Base-by-base conservation (phyloP, 768 basidiomycete species). In the Candolleomyces aberdarensis region DNA sequence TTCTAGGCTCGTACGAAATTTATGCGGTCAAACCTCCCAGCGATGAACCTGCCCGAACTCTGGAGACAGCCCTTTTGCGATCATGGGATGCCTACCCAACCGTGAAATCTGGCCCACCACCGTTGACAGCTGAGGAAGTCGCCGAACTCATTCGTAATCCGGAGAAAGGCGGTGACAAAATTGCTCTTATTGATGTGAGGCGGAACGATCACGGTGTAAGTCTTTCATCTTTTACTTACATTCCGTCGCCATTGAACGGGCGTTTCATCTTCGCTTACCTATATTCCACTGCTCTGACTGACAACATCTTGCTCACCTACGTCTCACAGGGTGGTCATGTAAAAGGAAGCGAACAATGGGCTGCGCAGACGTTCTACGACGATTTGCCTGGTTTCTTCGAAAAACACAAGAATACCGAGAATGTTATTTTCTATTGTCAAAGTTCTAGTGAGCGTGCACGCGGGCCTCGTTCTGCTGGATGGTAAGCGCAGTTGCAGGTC, bases 11-110 rank as follows among this genome's bases (percentile, higher is more conserved):
- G 3, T 85, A 75, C 68, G 77, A 78, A 53, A 78, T 85, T 20
- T 78, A 76, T 40, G 81, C 80, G 3, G 54, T 65, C 17, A 85
- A 84, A 61, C 62, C 69, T 13, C 14, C 41, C 1, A 40, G 15
- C n/a, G 54, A 59, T 3, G 62, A 62, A 1, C 56, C 43, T 5
- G 32, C 17, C 26, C 59, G 52, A 55, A 52, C 40, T 43, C 54
- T 62, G 20, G n/a, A 74, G 5, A 69, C 69, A 2, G 66, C 69
- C n/a, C 74, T 85, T 39, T 66, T 71, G 15, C 72, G 72, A 3
- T 85, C 81, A 81, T 84, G 81, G 83, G 79, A 84, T 57, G 83
- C 82, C 0, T 85, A 81, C 64, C 85, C 85, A 0, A 48, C 64
- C 5, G 69, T 72, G 40, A 65, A 67, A 44, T 75, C 80, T 1